phyloP scores from a whole-genome alignment of 1,139 yeast genomes.

The Suhomyces bribrorum region DNA sequence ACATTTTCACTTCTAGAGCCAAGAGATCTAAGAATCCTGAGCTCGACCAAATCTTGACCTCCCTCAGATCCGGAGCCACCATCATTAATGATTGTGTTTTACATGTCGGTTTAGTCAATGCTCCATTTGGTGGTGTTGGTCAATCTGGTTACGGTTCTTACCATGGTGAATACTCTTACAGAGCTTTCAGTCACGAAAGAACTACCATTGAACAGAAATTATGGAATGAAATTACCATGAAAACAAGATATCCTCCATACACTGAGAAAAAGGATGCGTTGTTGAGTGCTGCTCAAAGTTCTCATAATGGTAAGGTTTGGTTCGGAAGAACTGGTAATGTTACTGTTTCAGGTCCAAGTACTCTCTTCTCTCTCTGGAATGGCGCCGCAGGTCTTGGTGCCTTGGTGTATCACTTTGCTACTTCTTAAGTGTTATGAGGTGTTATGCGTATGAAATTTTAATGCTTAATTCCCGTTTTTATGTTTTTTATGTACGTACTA shows the following conservation, averaged over 20 bases:
- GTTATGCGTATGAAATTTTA: too few relatives aligned
- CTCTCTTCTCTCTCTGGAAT: constrained; percentile 35
- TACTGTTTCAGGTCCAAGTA: constrained; percentile 36
- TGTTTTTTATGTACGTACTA: too few relatives aligned
- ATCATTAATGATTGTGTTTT: constrained; percentile 70
- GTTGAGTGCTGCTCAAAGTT: constrained; percentile 26
- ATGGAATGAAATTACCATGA: constrained; percentile 61
- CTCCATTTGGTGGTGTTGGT: constrained; percentile 95
- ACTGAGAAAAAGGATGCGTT: constrained; percentile 34
- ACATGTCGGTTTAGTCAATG: constrained; percentile 68
- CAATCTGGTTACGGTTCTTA: constrained; percentile 78
- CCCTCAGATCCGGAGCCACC: constrained; percentile 74
- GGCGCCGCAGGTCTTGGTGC: constrained; percentile 33
- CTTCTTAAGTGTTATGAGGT: constrained; percentile 7
- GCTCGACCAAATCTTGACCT: constrained; percentile 49
- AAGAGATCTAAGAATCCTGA: constrained; percentile 44
- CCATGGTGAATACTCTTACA: constrained; percentile 76
- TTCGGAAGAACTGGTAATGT: constrained; percentile 40
- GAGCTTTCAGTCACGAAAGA: constrained; percentile 75
- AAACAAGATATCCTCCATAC: constrained; percentile 73
- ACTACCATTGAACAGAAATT: constrained; percentile 67
- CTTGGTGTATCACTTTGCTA: constrained; percentile 25
- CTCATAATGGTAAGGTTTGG: constrained; percentile 37
- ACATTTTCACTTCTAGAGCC: constrained; percentile 61
- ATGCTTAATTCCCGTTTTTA: too few relatives aligned